phyloP scores from a whole-genome alignment of 768 basidiomycete species.

The Gyrodon lividus region DNA sequence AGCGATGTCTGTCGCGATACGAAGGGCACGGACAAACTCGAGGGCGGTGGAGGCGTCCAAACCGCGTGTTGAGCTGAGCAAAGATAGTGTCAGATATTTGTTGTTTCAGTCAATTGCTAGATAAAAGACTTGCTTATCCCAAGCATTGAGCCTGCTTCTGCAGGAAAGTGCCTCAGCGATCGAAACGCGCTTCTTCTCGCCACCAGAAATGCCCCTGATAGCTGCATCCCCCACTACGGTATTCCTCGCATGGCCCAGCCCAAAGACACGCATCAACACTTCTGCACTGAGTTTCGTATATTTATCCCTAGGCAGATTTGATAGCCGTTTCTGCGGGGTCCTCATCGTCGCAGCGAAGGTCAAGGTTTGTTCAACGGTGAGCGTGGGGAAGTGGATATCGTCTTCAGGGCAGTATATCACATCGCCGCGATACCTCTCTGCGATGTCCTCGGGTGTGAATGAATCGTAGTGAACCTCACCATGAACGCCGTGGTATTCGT shows the following conservation, averaged over 20 bases:
- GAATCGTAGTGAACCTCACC: constrained; percentile 47
- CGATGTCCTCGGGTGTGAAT: constrained; percentile 43
- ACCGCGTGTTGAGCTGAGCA: constrained; percentile 59
- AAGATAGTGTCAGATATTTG: background rate
- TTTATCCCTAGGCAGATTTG: constrained; percentile 23
- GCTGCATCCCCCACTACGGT: constrained; percentile 79
- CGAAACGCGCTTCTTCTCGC: constrained; percentile 82
- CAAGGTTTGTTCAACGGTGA: constrained; percentile 49
- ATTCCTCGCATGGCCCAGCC: constrained; percentile 66
- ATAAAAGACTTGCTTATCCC: constrained; percentile 64
- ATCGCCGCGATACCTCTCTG: constrained; percentile 46
- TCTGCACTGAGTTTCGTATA: constrained; percentile 37
- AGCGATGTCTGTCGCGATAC: constrained; percentile 59
- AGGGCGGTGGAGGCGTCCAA: constrained; percentile 70
- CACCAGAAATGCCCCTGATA: constrained; percentile 72
- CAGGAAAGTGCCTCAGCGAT: constrained; percentile 70
- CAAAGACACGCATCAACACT: constrained; percentile 66
- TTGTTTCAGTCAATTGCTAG: background rate
- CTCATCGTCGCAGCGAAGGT: constrained; percentile 53
- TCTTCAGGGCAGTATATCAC: constrained; percentile 43
- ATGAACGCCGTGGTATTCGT: constrained; percentile 40
- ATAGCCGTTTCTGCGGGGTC: constrained; percentile 33
- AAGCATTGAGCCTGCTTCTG: constrained; percentile 60
- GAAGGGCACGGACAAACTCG: constrained; percentile 67
- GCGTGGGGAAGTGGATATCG: constrained; percentile 50